Evolutionary conservation across 352 stramenopile genomes (phyloP), one percentile per base, ranked within the genome.

Genomic region (Blastocystis sp.): DNA sequence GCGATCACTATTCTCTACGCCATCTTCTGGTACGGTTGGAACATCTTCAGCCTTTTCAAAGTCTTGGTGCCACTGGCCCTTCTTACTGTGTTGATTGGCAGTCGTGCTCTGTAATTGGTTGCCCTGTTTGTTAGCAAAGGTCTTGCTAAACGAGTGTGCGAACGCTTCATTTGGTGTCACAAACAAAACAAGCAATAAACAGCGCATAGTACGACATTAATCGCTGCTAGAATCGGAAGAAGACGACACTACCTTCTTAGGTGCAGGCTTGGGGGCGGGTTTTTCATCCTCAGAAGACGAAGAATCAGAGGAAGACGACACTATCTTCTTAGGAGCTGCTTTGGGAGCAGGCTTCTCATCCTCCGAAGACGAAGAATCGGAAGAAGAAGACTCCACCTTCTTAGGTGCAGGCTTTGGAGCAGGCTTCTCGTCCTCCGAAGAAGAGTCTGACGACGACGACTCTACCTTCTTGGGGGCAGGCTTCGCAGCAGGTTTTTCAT

Each of bases 351-450:
- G 76, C 41, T 88, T 88, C 76, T 88, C 76, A 37, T 88, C 75
- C 2, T 87, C 76, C 24, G 59, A 76, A 18, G 24, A 47, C 16
- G 73, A 85, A 39, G 66, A 78, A 47, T 63, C 39, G 24, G 63
- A 79, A 54, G 63, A 76, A 3, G 63, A 79, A 34, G 63, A 63
- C 26, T 89, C 78, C 20, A 66, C 34, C 55, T 89, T 89, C 78
- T 89, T 89, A 18, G 78, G 78, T 20, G 73, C 73, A 20, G 63
- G 54, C 78, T 89, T 89, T 16, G 63, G 63, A 3, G 43, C 66
- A 24, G 78, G 78, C 50, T 89, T 89, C 56, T 89, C 78, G 47
- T 89, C 78, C n/a, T 89, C 78, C 1, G 63, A 76, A 26, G n/a
- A 43, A 41, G 63, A 76, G 43, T 45, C 30, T n/a, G 47, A 66